Conservation (phyloP, 1,284 basidiomycete genomes). For the Ganoderma meredithae region DNA sequence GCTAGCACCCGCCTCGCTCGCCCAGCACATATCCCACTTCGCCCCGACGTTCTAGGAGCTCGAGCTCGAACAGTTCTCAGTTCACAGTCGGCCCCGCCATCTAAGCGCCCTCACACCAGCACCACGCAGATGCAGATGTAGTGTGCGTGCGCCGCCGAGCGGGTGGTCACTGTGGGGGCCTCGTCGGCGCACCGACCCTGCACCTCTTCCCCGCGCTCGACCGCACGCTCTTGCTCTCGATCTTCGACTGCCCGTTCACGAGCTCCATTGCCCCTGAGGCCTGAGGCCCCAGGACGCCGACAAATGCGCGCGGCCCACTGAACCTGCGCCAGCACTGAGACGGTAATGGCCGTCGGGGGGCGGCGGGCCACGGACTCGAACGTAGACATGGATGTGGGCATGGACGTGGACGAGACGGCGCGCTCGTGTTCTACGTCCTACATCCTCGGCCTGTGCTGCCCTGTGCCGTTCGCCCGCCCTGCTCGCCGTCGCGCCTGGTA, state of each 20-base stretch:
- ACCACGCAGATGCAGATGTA: too few species aligned
- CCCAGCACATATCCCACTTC: neutral
- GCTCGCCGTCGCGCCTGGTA: neutral
- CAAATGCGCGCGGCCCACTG: neutral
- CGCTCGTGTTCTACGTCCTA: neutral
- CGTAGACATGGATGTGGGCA: too few species aligned
- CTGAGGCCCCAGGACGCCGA: too few species aligned
- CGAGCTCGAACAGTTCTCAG: neutral
- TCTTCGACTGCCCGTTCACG: neutral
- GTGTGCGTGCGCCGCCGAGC: neutral
- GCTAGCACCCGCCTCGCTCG: neutral
- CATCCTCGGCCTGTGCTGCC: neutral
- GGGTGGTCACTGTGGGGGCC: neutral
- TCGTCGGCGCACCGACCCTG: neutral
- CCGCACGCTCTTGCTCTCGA: too few species aligned
- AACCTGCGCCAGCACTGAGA: too few species aligned
- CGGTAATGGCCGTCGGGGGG: too few species aligned
- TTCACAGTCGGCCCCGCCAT: neutral
- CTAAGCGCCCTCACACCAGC: too few species aligned
- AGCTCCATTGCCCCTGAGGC: neutral
- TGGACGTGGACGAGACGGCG: too few species aligned
- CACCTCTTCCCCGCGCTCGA: neutral
- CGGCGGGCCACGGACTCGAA: too few species aligned
- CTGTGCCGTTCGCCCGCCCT: neutral
- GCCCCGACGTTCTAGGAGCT: neutral